Percentiles rank a stretch among this genome's conserved stretches.
Evolutionary conservation across 345 rosid species (phyloP).

Genomic region (Gossypium rotundifolium): DNA sequence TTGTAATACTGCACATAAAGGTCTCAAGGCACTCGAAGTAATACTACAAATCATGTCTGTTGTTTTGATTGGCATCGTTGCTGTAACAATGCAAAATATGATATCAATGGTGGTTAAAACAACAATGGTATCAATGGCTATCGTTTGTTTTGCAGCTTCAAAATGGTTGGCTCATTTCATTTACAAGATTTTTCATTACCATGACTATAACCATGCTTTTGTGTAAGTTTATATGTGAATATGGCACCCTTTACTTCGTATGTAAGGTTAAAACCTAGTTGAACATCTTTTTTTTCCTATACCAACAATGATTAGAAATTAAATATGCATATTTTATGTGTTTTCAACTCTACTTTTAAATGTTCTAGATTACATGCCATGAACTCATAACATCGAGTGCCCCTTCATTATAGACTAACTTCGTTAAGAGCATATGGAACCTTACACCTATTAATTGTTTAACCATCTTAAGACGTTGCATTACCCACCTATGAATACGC

Average conservation of each 20-base stretch:
- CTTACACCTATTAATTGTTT: too few species aligned
- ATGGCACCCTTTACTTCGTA: not conserved
- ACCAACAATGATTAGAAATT: not conserved
- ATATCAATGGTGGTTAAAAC: constrained; percentile 41
- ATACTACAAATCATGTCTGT: constrained; percentile 47
- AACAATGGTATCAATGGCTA: constrained; percentile 34
- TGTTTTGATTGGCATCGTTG: constrained; percentile 46
- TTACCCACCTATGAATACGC: too few species aligned
- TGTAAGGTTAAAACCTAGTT: not conserved
- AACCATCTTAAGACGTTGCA: too few species aligned
- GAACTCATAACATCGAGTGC: too few species aligned
- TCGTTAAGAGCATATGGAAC: too few species aligned
- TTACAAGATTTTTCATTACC: constrained; percentile 65
- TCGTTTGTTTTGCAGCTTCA: constrained; percentile 60
- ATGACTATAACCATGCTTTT: constrained; percentile 60
- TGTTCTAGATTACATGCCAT: too few species aligned
- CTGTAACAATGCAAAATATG: constrained; percentile 39
- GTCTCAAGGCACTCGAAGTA: constrained; percentile 59
- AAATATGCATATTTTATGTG: not conserved
- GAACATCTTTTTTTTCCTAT: not conserved
- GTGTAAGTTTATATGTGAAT: not conserved
- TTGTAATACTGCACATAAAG: constrained; percentile 56
- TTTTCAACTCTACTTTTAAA: too few species aligned
- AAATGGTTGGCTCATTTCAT: constrained; percentile 70
- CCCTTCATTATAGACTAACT: too few species aligned